phyloP scores from a whole-genome alignment of 768 basidiomycete genomes.

The Tulasnella sp. region DNA sequence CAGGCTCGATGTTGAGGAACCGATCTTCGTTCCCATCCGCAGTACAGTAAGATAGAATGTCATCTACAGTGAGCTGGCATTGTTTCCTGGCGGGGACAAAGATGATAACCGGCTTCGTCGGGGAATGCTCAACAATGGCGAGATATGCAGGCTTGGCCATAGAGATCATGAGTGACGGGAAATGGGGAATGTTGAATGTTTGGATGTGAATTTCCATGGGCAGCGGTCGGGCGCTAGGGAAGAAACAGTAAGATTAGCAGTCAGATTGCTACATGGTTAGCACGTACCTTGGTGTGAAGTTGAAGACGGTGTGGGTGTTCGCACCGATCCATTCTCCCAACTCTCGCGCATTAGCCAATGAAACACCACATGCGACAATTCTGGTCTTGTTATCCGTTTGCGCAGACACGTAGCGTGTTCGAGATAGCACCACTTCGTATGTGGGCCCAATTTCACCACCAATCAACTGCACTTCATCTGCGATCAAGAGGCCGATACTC shows the following conservation, averaged over 20 bases:
- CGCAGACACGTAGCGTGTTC: conserved; percentile 92
- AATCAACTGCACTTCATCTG: conserved; percentile 90
- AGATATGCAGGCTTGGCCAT: conserved; percentile 99
- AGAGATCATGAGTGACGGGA: conserved; percentile 95
- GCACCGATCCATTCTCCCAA: conserved; percentile 98
- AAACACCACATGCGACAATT: conserved; percentile 90
- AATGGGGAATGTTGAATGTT: conserved; percentile 92
- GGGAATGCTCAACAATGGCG: conserved; percentile 79
- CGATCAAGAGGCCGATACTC: conserved; percentile 84
- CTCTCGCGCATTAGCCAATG: conserved; percentile 90
- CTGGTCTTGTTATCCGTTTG: conserved; percentile 90
- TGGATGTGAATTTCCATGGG: conserved; percentile 98
- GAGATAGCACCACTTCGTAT: conserved; percentile 91
- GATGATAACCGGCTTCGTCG: conserved; percentile 76
- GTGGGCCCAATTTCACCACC: conserved; percentile 94
- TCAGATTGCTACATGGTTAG: neutral
- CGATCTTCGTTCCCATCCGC: conserved; percentile 78
- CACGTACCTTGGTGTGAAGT: conserved; percentile 79
- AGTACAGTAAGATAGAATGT: conserved; percentile 77
- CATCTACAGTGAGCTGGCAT: conserved; percentile 87
- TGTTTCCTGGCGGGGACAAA: conserved; percentile 93
- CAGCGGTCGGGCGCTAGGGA: conserved; percentile 78
- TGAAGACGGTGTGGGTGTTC: conserved; percentile 90
- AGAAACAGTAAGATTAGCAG: conserved; percentile 14
- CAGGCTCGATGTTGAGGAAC: conserved; percentile 82